These are phyloP conservation scores for Ligustrum vulgare DNA, from an alignment of 257 asterid species.

Conservation along the genomic window DNA sequence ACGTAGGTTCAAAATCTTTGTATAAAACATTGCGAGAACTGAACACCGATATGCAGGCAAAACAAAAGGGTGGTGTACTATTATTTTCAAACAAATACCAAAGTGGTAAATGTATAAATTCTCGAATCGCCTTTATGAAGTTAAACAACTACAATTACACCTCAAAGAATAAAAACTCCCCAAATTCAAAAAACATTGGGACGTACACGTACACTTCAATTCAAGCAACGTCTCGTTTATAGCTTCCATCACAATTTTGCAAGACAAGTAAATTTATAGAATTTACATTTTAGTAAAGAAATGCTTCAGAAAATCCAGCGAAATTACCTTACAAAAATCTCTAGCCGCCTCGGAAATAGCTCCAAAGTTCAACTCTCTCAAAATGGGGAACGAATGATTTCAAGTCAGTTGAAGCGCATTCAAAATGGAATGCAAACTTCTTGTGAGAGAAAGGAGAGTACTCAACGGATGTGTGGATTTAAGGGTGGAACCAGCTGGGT, in stretches of 20 bases:
- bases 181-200: constrained; percentile 1
- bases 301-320: background rate
- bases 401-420: constrained; percentile 48
- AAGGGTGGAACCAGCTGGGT: constrained; percentile 12
- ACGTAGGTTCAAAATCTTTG: constrained; percentile 25
- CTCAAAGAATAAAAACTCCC: constrained; percentile 14
- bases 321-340: constrained; percentile 21
- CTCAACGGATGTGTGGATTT: constrained; percentile 13
- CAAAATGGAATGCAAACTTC: constrained; percentile 45
- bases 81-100: constrained; percentile 28
- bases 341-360: constrained; percentile 22
- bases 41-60: constrained; percentile 26
- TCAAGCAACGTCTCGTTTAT: background rate
- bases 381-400: constrained; percentile 6
- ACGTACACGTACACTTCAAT: constrained; percentile 18
- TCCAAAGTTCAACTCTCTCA: constrained; percentile 16
- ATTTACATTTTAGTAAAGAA: background rate
- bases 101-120: background rate
- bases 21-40: constrained; percentile 17
- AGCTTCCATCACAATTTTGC: background rate
- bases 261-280: constrained; percentile 1
- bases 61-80: constrained; percentile 21
- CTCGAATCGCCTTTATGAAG: background rate
- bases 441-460: constrained; percentile 21
- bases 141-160: background rate